phyloP scores from a whole-genome alignment of 306 rosid genomes.

The Sicyos edulis region DNA sequence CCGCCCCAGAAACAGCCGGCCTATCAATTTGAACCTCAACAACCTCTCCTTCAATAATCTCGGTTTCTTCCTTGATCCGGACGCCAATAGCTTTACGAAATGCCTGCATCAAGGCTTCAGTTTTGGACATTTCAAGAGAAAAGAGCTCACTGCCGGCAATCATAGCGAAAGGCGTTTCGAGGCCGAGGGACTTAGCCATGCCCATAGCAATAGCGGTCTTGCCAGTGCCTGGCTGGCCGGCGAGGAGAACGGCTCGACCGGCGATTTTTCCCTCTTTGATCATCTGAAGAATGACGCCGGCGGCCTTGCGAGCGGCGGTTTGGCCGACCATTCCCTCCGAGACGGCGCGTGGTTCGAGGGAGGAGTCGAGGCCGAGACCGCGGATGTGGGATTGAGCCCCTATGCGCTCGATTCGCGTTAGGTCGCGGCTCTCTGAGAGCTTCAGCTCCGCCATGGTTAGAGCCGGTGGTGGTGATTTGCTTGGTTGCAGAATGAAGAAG shows the following conservation, averaged over 20 bases:
- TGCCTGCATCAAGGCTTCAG: constrained; percentile 85
- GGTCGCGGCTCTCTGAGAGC: constrained; percentile 82
- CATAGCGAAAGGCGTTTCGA: constrained; percentile 95
- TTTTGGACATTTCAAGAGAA: constrained; percentile 89
- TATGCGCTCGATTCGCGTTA: constrained; percentile 93
- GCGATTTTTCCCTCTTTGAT: constrained; percentile 87
- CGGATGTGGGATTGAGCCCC: constrained; percentile 99
- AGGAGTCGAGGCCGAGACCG: constrained; percentile 86
- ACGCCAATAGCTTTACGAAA: constrained; percentile 92
- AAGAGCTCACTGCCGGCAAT: constrained; percentile 91
- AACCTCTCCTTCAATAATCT: constrained; percentile 90
- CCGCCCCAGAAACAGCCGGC: constrained; percentile 74
- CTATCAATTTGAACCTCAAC: constrained; percentile 92
- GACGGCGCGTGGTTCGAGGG: constrained; percentile 70
- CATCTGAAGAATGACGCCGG: constrained; percentile 91
- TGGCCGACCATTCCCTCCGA: constrained; percentile 99
- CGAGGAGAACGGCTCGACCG: constrained; percentile 79
- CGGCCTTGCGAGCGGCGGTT: constrained; percentile 75
- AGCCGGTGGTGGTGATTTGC: background rate
- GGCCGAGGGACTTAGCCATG: constrained; percentile 95
- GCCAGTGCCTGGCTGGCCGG: constrained; percentile 95
- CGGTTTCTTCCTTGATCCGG: constrained; percentile 93
- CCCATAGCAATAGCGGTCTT: constrained; percentile 99
- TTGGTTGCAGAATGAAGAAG: background rate
- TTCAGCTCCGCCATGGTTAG: constrained; percentile 49